These are phyloP conservation scores for Symbiotaphrina buchneri DNA, from an alignment of 495 filamentous ascomycete species.

Conservation along the genomic window DNA sequence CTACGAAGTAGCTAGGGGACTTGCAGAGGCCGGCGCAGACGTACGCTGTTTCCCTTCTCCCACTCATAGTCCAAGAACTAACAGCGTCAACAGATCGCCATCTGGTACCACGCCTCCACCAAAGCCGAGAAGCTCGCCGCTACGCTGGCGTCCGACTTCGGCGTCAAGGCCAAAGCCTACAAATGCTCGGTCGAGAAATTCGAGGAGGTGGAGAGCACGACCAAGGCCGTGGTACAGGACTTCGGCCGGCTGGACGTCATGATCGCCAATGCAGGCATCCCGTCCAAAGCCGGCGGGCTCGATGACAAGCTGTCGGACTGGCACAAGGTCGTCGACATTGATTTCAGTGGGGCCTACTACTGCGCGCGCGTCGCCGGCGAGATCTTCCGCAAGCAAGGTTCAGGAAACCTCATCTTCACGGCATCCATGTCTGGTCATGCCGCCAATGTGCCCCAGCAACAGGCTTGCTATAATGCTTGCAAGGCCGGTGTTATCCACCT, in stretches of 20 bases:
- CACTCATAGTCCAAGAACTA: background rate
- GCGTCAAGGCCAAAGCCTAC: background rate
- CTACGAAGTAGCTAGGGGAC: background rate
- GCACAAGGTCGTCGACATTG: conserved; percentile 11
- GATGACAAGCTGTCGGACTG: too few species aligned
- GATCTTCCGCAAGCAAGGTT: conserved; percentile 12
- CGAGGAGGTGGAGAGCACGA: conserved; percentile 10
- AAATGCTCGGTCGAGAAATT: background rate
- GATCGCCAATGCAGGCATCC: conserved; percentile 22
- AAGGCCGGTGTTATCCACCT: conserved; percentile 14
- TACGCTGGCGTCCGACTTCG: background rate
- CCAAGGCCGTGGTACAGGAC: conserved; percentile 16
- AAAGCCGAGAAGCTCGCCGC: background rate
- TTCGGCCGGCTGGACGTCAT: conserved; percentile 26
- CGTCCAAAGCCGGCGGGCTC: too few species aligned
- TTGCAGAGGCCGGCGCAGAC: background rate
- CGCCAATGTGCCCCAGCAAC: conserved; percentile 13
- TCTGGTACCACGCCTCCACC: background rate
- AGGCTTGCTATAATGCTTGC: conserved; percentile 11
- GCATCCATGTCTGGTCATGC: conserved; percentile 13
- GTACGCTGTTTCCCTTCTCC: background rate
- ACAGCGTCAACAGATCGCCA: background rate
- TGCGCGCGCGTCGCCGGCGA: conserved; percentile 15
- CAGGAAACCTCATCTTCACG: conserved; percentile 14
- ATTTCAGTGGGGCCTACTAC: too few species aligned